Base-by-base conservation (phyloP, 2,329 filamentous ascomycete species). In the Pseudocercospora musae region DNA sequence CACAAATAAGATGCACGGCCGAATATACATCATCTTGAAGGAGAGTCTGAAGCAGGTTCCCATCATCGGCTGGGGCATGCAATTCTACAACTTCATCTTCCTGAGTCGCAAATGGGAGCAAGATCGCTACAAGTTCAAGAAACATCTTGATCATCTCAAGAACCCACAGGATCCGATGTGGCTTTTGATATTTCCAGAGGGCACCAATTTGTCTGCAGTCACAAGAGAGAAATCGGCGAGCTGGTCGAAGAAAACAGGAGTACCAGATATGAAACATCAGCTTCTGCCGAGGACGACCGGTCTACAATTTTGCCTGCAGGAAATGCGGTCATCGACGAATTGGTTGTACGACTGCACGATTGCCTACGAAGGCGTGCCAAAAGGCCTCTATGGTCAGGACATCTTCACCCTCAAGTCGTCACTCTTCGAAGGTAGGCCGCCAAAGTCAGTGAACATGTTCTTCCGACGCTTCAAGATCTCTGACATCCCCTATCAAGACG, bases 371-470 rank as follows among this genome's bases (percentile, higher is more conserved):
- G 94, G 95, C 13, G 86, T 96, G 48, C 90, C 91, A 87, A 93
- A 84, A 81, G 80, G 79, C 42, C 84, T 89, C 70, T 97, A 89
- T 69, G 93, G 94, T n/a, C 93, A 98, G 74, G 87, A 96, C 54
- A 89, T 91, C 71, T 98, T 96, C 76, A 93, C 91, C 0, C 82
- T 99, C 3, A 85, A 86, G 2, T 92, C 92, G 54, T 96, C 92
- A 3, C 96, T 95, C 74, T 88, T 97, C 66, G 87, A 95, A 75
- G 93, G 95, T 11, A 87, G 91, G 0, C 89, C 93, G 0, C 95
- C 94, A 1, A 96, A 93, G 75, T 96, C 92, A 1, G 93, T 98
- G 71, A 98, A 97, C 77, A 93, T 98, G 81, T 90, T 96, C 78
- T 99, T 94, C 92, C 87, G 95, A 58, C 87, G 92, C 9, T 97